Percentiles rank a stretch among this genome's conserved stretches.
These are phyloP conservation scores for Micractinium conductrix DNA, from an alignment of 139 green algal species.

Conservation along the genomic window DNA sequence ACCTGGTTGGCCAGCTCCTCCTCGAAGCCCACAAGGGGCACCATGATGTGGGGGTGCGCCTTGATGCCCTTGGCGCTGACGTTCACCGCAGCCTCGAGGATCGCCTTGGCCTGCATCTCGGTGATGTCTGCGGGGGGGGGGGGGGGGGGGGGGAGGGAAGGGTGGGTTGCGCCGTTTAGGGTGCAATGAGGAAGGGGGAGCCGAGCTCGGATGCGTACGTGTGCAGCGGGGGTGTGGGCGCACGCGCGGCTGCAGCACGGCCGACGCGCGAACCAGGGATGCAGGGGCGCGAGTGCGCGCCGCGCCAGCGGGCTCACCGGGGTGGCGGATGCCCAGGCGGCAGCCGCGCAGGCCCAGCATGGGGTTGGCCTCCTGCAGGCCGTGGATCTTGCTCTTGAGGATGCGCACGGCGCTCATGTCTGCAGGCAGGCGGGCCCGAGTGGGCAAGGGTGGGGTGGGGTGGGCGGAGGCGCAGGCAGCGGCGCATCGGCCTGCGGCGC, in stretches of 20 bases:
- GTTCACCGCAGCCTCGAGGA: conserved; percentile 85
- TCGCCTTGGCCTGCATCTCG: conserved; percentile 78
- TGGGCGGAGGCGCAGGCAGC: neutral
- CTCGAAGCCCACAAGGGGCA: conserved; percentile 85
- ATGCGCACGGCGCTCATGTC: conserved; percentile 41
- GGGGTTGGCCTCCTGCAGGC: conserved; percentile 83
- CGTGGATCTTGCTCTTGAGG: conserved; percentile 68
- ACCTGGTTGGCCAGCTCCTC: conserved; percentile 75
- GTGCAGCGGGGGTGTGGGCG: too few relatives aligned
- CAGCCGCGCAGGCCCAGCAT: conserved; percentile 93
- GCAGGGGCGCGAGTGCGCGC: too few relatives aligned
- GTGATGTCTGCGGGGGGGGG: conserved; percentile 24
- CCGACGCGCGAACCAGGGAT: too few relatives aligned
- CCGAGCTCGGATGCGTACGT: too few relatives aligned
- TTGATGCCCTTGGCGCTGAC: conserved; percentile 56
- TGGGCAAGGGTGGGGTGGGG: neutral
- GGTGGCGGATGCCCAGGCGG: conserved; percentile 89
- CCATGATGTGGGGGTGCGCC: conserved; percentile 89
- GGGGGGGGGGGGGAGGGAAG: conserved; percentile 22
- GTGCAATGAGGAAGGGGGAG: too few relatives aligned
- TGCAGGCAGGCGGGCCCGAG: neutral
- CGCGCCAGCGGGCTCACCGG: conserved; percentile 25
- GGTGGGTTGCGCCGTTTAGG: neutral
- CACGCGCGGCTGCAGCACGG: too few relatives aligned
- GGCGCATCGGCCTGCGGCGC: too few relatives aligned